phyloP scores from a whole-genome alignment of 2,329 filamentous ascomycete genomes.

The Aspergillus fumigatiaffinis region DNA sequence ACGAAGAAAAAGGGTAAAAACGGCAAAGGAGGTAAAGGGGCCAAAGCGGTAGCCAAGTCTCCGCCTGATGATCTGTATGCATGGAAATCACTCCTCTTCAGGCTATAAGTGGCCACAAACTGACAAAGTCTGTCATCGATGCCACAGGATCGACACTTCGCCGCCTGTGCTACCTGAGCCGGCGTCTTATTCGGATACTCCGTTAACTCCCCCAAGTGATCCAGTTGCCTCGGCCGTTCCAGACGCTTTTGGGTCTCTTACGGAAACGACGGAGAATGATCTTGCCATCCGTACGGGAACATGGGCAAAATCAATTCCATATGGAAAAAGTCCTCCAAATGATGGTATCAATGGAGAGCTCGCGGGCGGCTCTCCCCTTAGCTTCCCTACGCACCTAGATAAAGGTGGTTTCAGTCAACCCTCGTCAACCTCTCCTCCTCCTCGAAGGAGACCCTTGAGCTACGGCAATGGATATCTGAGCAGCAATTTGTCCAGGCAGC shows the following conservation, averaged over 20 bases:
- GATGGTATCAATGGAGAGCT: constrained; percentile 34
- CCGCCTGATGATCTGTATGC: constrained; percentile 37
- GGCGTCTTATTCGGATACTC: constrained; percentile 27
- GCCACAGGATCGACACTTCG: constrained; percentile 24
- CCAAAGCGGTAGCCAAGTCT: constrained; percentile 29
- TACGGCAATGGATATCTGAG: constrained; percentile 38
- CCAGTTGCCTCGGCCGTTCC: constrained; percentile 36
- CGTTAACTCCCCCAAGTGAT: constrained; percentile 19
- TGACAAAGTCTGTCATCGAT: not conserved
- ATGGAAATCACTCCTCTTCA: not conserved
- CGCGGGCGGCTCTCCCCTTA: constrained; percentile 37
- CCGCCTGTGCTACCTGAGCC: constrained; percentile 26
- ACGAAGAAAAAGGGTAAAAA: constrained; percentile 40
- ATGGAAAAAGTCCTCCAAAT: constrained; percentile 42
- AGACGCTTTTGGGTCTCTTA: constrained; percentile 33
- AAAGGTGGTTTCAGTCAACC: constrained; percentile 40
- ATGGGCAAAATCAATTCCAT: constrained; percentile 45
- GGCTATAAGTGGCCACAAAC: constrained; percentile 6
- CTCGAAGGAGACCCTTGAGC: constrained; percentile 40
- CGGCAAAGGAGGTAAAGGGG: constrained; percentile 34
- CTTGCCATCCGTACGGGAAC: constrained; percentile 36
- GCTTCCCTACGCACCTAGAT: constrained; percentile 36
- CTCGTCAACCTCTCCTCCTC: constrained; percentile 42
- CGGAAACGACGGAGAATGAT: constrained; percentile 30
- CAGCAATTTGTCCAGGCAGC: constrained; percentile 34